phyloP scores from a whole-genome alignment of 331 rosid genomes.

The Spiraea crenata region DNA sequence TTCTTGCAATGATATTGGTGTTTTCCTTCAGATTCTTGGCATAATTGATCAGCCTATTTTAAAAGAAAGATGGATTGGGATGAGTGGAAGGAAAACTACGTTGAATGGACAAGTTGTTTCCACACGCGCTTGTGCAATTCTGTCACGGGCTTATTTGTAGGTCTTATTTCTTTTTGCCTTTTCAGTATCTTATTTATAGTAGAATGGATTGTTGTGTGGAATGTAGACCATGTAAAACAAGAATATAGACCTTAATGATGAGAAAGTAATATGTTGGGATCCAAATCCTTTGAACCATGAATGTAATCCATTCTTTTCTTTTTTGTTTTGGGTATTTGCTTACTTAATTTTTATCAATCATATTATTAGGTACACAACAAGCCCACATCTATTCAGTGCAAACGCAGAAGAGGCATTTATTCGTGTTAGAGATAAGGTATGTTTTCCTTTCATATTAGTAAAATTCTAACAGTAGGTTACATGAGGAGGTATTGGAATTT shows the following conservation, averaged over 20 bases:
- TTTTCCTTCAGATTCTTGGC: constrained; percentile 73
- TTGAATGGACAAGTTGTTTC: constrained; percentile 72
- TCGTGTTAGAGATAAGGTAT: constrained; percentile 83
- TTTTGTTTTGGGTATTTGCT: background rate
- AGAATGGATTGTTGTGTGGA: background rate
- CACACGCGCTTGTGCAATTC: constrained; percentile 64
- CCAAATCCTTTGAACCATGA: background rate
- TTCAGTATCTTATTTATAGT: background rate
- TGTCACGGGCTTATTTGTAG: constrained; percentile 82
- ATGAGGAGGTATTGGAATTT: background rate
- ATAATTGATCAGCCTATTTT: constrained; percentile 87
- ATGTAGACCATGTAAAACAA: background rate
- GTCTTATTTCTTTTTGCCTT: constrained; percentile 15
- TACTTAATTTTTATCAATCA: background rate
- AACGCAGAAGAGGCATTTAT: constrained; percentile 79
- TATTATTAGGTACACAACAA: constrained; percentile 78
- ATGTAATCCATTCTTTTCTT: constrained; percentile 4
- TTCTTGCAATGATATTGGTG: background rate
- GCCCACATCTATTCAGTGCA: constrained; percentile 85
- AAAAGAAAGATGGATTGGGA: constrained; percentile 89
- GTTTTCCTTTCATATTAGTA: constrained; percentile 17
- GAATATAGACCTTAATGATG: background rate
- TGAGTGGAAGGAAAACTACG: constrained; percentile 69
- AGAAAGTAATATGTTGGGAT: background rate
- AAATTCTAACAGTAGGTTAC: background rate